These are phyloP conservation scores for Intubia oerlemansii DNA, from an alignment of 2,329 filamentous ascomycete genomes.

Conservation along the genomic window DNA sequence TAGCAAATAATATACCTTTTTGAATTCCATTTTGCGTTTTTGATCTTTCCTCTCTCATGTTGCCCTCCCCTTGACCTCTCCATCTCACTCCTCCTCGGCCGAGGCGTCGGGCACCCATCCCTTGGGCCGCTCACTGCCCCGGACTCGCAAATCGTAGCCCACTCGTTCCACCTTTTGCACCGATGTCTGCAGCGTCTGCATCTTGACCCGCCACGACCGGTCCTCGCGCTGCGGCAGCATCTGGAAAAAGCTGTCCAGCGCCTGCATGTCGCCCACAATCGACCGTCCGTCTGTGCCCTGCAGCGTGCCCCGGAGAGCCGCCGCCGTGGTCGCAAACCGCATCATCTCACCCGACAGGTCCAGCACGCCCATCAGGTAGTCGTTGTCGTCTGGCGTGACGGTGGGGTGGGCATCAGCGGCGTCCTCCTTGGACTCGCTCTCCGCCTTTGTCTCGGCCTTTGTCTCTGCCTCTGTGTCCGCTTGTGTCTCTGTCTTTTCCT, in stretches of 20 bases:
- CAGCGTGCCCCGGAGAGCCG: slow-evolving; percentile 48
- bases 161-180: slow-evolving; percentile 88
- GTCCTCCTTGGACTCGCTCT: slow-evolving; percentile 7
- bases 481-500: neutral
- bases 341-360: slow-evolving; percentile 93
- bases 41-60: no score
- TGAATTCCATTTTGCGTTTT: no score
- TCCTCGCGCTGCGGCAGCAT: slow-evolving; percentile 38
- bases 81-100: no score
- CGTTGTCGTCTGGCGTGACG: slow-evolving; percentile 51
- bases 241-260: slow-evolving; percentile 57
- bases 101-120: slow-evolving; percentile 81
- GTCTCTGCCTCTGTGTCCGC: neutral
- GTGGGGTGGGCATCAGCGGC: slow-evolving; percentile 7
- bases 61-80: no score
- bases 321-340: slow-evolving; percentile 79
- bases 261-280: slow-evolving; percentile 63
- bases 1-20: no score
- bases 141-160: slow-evolving; percentile 69
- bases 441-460: no score
- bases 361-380: slow-evolving; percentile 81
- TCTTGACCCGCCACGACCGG: slow-evolving; percentile 51
- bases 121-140: slow-evolving; percentile 71
- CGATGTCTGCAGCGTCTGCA: slow-evolving; percentile 66
- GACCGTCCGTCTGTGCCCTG: slow-evolving; percentile 14